Percentiles rank a stretch among this genome's conserved stretches.
These are phyloP conservation scores for Camellia sinensis DNA, from an alignment of 148 eudicot genomes.

Conservation along the genomic window DNA sequence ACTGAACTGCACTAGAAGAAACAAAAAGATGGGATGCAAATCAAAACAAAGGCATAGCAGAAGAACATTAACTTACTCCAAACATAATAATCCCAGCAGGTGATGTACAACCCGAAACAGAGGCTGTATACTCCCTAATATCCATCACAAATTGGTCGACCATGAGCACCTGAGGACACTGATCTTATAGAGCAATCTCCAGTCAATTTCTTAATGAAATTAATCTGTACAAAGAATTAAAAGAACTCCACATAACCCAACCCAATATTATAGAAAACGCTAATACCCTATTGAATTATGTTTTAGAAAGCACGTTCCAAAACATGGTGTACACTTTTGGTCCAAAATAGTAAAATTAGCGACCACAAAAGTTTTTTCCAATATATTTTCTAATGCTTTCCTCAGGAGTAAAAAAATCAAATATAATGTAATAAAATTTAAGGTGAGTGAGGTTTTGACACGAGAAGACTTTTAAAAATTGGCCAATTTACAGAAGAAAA, in stretches of 20 bases:
- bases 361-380: too few species aligned
- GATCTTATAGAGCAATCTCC: slow-evolving; percentile 14
- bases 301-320: too few species aligned
- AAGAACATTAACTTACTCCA: slow-evolving; percentile 53
- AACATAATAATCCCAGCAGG: slow-evolving; percentile 81
- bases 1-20: not conserved
- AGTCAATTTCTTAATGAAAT: slow-evolving; percentile 10
- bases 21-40: not conserved
- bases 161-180: slow-evolving; percentile 24
- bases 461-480: too few species aligned
- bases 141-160: slow-evolving; percentile 67
- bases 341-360: too few species aligned
- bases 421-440: too few species aligned
- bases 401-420: too few species aligned
- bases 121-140: slow-evolving; percentile 47
- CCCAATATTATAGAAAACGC: not conserved
- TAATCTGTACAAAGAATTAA: not conserved
- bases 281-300: too few species aligned
- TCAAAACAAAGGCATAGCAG: not conserved
- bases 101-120: slow-evolving; percentile 53
- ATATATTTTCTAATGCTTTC: too few species aligned
- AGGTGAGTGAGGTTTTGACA: too few species aligned
- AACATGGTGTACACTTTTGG: too few species aligned
- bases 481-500: too few species aligned
- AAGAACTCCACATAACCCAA: not conserved